Conservation (phyloP, 768 basidiomycete species). For the Mycena capillaripes region DNA sequence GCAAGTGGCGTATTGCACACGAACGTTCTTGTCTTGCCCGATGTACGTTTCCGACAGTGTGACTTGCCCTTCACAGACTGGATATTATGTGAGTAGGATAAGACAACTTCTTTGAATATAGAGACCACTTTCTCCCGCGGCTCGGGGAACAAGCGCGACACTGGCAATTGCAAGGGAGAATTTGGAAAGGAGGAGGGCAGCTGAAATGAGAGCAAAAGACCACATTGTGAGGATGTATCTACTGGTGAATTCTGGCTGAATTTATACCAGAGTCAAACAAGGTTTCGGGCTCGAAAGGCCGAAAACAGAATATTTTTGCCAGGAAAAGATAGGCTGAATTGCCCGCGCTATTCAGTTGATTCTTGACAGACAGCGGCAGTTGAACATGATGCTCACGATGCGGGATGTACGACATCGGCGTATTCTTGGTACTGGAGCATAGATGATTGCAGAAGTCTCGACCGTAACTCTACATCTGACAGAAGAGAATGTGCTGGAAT, state of each 20-base stretch:
- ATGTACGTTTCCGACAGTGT: constrained; percentile 50
- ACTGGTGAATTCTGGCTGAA: not conserved
- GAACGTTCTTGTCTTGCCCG: constrained; percentile 59
- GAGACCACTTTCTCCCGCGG: not conserved
- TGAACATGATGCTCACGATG: too few species aligned
- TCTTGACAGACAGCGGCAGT: too few species aligned
- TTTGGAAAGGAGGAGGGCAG: constrained; percentile 1
- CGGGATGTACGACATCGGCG: too few species aligned
- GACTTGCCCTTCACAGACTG: constrained; percentile 41
- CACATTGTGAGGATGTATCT: constrained; percentile 5
- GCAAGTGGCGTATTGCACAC: constrained; percentile 53
- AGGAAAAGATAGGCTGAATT: not conserved
- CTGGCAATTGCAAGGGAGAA: constrained; percentile 3
- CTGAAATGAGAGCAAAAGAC: constrained; percentile 19
- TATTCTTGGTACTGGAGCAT: too few species aligned
- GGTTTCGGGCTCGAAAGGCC: not conserved
- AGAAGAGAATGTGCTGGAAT: too few species aligned
- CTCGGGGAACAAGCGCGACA: constrained; percentile 1
- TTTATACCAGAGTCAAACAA: constrained; percentile 8
- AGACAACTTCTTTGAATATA: not conserved
- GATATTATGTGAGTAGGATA: not conserved
- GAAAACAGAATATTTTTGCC: not conserved
- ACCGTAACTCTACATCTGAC: too few species aligned
- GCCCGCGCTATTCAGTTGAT: not conserved
- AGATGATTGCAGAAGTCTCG: too few species aligned